phyloP scores from a whole-genome alignment of 1,284 basidiomycete species.

The Porogramme epimiltina region DNA sequence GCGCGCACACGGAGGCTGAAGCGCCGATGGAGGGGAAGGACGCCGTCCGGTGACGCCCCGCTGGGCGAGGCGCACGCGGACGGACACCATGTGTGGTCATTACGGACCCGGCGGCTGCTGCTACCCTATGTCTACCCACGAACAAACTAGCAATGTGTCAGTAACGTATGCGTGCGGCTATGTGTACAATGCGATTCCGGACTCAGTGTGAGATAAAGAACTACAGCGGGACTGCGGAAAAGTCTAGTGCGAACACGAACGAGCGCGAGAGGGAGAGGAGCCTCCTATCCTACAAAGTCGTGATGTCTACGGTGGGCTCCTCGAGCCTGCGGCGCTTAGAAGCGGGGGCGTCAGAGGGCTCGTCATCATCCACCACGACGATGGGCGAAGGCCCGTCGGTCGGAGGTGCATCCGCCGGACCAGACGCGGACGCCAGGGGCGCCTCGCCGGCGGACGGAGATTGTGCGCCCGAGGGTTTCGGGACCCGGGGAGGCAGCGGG shows the following conservation, averaged over 20 bases:
- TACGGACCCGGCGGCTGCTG: no score
- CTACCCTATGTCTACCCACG: no score
- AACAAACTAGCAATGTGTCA: constrained; percentile 11
- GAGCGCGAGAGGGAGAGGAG: neutral
- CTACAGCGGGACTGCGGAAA: constrained; percentile 1
- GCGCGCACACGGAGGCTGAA: neutral
- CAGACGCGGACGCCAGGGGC: constrained; percentile 29
- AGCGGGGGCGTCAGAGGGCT: constrained; percentile 42
- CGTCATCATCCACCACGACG: constrained; percentile 59
- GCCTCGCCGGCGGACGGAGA: constrained; percentile 9
- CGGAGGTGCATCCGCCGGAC: constrained; percentile 37
- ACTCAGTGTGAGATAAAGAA: neutral
- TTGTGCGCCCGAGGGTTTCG: constrained; percentile 23
- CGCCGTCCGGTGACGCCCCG: no score
- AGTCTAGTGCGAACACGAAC: neutral
- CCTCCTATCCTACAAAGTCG: constrained; percentile 5
- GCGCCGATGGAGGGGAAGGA: no score
- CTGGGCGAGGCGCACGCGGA: no score
- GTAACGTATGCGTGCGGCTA: constrained; percentile 10
- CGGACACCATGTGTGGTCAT: no score
- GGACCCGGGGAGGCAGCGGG: constrained; percentile 35
- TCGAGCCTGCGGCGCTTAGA: constrained; percentile 52
- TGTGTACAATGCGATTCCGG: constrained; percentile 11
- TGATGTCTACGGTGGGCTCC: constrained; percentile 22
- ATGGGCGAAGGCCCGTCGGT: constrained; percentile 40